Evolutionary conservation across 2,329 filamentous ascomycete genomes (phyloP).

Genomic region (Fusarium torulosum): DNA sequence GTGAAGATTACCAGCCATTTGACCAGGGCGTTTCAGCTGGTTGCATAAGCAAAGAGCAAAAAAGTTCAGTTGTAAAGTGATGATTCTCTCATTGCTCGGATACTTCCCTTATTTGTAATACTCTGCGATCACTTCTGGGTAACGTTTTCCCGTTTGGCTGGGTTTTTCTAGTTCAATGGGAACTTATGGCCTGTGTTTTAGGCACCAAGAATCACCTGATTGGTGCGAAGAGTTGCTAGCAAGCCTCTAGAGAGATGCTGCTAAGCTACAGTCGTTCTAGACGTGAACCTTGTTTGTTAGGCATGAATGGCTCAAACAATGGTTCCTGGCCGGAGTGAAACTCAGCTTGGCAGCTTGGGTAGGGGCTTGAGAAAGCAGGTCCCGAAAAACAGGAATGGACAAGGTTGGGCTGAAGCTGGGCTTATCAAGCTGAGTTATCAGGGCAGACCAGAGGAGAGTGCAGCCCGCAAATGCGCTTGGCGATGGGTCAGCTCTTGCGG

Average conservation of each 20-base stretch:
- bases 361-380: neutral
- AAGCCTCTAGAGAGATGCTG: neutral
- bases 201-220: conserved; percentile 4
- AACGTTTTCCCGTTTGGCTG: conserved; percentile 9
- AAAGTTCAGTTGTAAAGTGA: no score
- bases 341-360: no score
- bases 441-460: neutral
- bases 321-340: neutral
- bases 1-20: neutral
- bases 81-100: neutral
- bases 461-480: neutral
- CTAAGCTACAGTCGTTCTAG: conserved; percentile 16
- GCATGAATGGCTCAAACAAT: neutral
- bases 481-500: neutral
- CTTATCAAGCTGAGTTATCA: conserved; percentile 21
- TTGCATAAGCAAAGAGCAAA: neutral
- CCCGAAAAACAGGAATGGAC: neutral
- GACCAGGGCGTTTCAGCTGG: conserved; percentile 3
- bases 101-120: neutral
- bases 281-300: conserved; percentile 22
- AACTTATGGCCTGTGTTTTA: neutral
- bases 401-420: no score
- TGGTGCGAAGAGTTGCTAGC: neutral
- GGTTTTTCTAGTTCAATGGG: neutral
- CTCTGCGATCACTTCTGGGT: neutral